These are phyloP conservation scores for Chenopodium berlandieri DNA, from an alignment of 148 eudicot genomes.

Conservation along the genomic window DNA sequence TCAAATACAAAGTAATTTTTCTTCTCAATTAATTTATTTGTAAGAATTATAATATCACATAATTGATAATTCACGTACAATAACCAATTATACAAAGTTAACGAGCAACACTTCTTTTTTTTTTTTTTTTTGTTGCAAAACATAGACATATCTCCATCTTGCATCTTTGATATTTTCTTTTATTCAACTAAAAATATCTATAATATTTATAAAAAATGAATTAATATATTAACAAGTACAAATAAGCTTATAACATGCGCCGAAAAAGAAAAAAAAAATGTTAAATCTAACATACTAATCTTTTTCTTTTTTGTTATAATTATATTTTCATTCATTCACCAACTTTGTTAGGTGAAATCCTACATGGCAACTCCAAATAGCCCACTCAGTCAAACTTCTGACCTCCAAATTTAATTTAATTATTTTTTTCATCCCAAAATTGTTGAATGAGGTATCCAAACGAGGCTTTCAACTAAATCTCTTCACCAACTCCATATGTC, in stretches of 20 bases:
- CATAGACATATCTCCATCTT: too few relatives aligned
- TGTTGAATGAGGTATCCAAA: slow-evolving; percentile 2
- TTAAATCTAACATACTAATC: background rate
- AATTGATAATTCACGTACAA: too few relatives aligned
- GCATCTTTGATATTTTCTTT: too few relatives aligned
- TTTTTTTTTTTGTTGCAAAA: too few relatives aligned
- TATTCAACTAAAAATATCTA: too few relatives aligned
- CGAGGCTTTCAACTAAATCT: slow-evolving; percentile 22
- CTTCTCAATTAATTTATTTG: too few relatives aligned
- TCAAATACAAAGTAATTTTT: too few relatives aligned
- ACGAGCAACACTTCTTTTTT: too few relatives aligned
- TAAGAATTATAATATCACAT: too few relatives aligned
- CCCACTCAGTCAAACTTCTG: slow-evolving; percentile 25
- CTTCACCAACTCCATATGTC: slow-evolving; percentile 21
- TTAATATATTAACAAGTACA: background rate
- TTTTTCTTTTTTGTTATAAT: background rate
- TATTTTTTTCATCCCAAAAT: background rate
- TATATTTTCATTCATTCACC: slow-evolving; percentile 9
- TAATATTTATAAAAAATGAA: too few relatives aligned
- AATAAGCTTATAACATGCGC: background rate
- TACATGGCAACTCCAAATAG: slow-evolving; percentile 22
- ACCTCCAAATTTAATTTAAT: background rate
- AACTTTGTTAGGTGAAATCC: slow-evolving; percentile 38
- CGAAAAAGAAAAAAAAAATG: background rate
- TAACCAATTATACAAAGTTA: too few relatives aligned